Conservation (phyloP, 495 filamentous ascomycete genomes). For the Hypoxylon fuscum region DNA sequence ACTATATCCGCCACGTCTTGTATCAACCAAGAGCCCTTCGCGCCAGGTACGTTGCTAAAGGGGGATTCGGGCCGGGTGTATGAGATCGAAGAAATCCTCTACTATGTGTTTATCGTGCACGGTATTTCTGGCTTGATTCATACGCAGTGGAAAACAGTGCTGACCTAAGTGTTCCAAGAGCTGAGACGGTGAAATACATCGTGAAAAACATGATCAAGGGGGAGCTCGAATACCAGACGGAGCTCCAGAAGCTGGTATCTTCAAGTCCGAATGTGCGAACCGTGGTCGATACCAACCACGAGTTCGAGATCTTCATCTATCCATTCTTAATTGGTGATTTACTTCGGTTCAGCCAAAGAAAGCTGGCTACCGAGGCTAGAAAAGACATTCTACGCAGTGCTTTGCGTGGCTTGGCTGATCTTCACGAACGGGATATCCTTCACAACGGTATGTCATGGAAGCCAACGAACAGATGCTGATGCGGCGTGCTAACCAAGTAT, state of each 20-base stretch:
- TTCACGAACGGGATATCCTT: conserved; percentile 19
- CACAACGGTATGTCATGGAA: background rate
- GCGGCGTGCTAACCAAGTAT: background rate
- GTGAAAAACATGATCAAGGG: conserved; percentile 18
- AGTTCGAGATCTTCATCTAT: conserved; percentile 14
- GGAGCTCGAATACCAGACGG: conserved; percentile 9
- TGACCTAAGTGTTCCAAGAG: conserved; percentile 12
- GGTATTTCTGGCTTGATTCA: conserved; percentile 14
- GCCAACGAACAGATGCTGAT: background rate
- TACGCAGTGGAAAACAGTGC: background rate
- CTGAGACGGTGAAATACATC: conserved; percentile 6
- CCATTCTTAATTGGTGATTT: conserved; percentile 13
- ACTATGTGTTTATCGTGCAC: conserved; percentile 42
- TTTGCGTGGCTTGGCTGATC: conserved; percentile 6
- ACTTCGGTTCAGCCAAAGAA: conserved; percentile 17
- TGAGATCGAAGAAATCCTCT: conserved; percentile 40
- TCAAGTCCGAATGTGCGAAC: conserved; percentile 12
- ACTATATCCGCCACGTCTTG: background rate
- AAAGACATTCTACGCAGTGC: conserved; percentile 23
- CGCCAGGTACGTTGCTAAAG: conserved; percentile 27
- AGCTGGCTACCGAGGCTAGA: conserved; percentile 3
- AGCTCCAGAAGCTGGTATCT: conserved; percentile 10
- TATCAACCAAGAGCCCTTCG: conserved; percentile 15
- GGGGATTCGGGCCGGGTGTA: conserved; percentile 35
- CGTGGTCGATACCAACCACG: conserved; percentile 7